A percentile compares a stretch with the other conserved stretches of the same genome.
Evolutionary conservation across 176 grass and related monocot genomes (phyloP).

Genomic region (Aegilops longissima): DNA sequence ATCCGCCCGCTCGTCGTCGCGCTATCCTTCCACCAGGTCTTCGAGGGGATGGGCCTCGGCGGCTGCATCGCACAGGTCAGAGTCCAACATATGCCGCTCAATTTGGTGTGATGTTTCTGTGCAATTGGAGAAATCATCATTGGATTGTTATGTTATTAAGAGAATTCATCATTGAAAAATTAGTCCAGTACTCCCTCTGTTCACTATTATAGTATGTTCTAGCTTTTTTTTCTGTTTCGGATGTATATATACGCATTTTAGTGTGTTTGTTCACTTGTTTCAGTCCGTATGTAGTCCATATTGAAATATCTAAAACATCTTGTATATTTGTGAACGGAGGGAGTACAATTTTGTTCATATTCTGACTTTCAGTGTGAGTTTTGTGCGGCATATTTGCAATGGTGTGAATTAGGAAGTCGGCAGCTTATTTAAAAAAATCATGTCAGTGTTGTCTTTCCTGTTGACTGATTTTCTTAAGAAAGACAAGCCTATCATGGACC

Average conservation of each 20-base stretch:
- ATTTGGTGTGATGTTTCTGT: neutral
- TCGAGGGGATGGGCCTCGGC: slow-evolving; percentile 94
- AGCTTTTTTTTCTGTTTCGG: too few species aligned
- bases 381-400: neutral
- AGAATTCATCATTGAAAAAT: too few species aligned
- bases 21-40: slow-evolving; percentile 92
- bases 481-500: neutral
- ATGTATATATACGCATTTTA: too few species aligned
- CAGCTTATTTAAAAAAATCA: neutral
- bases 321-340: too few species aligned
- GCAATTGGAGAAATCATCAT: neutral
- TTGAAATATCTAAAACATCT: too few species aligned
- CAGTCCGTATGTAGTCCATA: too few species aligned
- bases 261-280: too few species aligned
- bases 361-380: neutral
- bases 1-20: slow-evolving; percentile 82
- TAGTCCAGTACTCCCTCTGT: too few species aligned
- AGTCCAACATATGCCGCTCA: neutral
- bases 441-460: neutral
- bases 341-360: neutral
- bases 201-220: too few species aligned
- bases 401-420: neutral
- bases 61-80: slow-evolving; percentile 97
- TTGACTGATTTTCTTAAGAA: neutral
- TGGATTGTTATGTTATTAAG: neutral